Evolutionary conservation across 2,329 filamentous ascomycete genomes (phyloP).

Genomic region (Tolypocladium album): DNA sequence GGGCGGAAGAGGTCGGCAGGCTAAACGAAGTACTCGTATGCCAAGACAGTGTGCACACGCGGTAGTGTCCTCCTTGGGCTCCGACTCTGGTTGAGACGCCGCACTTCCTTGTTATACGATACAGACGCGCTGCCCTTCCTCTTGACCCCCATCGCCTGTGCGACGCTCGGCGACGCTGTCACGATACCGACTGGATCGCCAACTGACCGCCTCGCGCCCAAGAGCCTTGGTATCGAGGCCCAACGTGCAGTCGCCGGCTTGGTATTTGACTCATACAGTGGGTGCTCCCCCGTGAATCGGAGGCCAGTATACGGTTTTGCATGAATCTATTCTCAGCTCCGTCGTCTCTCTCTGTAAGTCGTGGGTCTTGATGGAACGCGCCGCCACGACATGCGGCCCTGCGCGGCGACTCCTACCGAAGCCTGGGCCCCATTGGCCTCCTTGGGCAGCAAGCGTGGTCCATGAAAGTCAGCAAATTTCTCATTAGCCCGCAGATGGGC

Average conservation of each 20-base stretch:
- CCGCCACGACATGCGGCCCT: background rate
- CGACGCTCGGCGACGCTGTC: background rate
- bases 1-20: no score
- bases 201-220: background rate
- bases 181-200: background rate
- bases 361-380: background rate
- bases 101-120: background rate
- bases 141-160: background rate
- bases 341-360: background rate
- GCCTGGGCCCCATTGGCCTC: background rate
- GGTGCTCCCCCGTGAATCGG: background rate
- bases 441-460: background rate
- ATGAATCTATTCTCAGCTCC: background rate
- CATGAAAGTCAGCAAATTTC: background rate
- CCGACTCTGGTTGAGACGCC: background rate
- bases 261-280: background rate
- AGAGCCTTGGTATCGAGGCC: background rate
- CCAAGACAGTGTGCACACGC: background rate
- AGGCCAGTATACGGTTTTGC: background rate
- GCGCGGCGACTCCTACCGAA: background rate
- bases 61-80: background rate
- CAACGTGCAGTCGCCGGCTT: background rate
- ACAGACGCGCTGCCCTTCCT: background rate
- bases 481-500: background rate
- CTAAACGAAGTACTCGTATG: background rate